Base-by-base conservation (phyloP, 768 basidiomycete genomes). In the Boletales sp. region DNA sequence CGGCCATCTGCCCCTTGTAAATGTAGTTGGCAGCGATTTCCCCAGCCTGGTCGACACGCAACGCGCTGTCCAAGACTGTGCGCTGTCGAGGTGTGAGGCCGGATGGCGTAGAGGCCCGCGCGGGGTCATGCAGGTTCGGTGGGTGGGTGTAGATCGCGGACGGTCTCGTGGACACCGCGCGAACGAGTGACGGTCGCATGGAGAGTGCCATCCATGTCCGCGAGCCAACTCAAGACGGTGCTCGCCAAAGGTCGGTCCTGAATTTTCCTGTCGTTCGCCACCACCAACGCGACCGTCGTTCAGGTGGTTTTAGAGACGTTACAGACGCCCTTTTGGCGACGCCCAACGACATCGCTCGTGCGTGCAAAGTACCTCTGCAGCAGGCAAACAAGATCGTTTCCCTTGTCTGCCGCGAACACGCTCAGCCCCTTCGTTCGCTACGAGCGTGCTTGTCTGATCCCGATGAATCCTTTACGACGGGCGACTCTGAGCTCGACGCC, bases 1-100 rank as follows among this genome's bases (percentile, higher is more conserved):
- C 76, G 47, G 79, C 82, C 61, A 86, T 72, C 65, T 97, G 95
- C 5, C 95, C 94, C 59, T 77, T 74, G 71, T 97, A 98, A 45
- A 98, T 98, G 74, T 85, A 94, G 71, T 97, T 97, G 17, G 94
- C 94, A 1, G 94, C 94, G 36, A 95, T 75, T 68, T 98, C 94
- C 9, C 94, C 94, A 2, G 94, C 94, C 58, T 97, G 94, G 71
- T 98, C 94, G 18, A 98, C 90, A 12, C 94, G 80, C 42, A 98
- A 72, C 3, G 87, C 90, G 48, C 69, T 74, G 54, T 87, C 82
- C 46, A 92, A 68, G 10, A 65, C 64, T 15, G 70, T 52, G 35
- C 78, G 74, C 58, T 88, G 81, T 24, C 69, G 58, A 13, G 64
- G 54, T 2, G 80, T 71, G 38, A 91, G 67, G 58, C 74, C 66